Evolutionary conservation across 805 yeast genomes (phyloP).

Genomic region (Phaffomyces antillensis): DNA sequence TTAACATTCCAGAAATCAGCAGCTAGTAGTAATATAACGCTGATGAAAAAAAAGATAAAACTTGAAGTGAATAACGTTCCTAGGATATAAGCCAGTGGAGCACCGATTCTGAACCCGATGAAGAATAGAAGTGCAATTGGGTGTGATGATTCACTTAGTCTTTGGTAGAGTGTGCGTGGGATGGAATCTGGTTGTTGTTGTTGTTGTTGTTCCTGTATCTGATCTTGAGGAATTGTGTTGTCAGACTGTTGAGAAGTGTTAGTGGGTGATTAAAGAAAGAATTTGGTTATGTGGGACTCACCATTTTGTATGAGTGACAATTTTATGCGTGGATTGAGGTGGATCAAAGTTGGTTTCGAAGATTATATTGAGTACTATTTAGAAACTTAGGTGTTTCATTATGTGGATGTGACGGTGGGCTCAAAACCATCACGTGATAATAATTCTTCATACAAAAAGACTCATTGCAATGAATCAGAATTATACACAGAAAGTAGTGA

Average conservation of each 20-base stretch:
- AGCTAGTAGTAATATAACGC: conserved; percentile 67
- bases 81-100: conserved; percentile 59
- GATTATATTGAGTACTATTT: too few relatives aligned
- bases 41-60: conserved; percentile 71
- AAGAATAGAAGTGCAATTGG: conserved; percentile 70
- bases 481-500: too few relatives aligned
- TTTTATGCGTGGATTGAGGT: too few relatives aligned
- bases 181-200: background rate
- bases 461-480: too few relatives aligned
- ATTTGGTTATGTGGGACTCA: too few relatives aligned
- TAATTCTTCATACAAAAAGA: too few relatives aligned
- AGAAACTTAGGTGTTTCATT: too few relatives aligned
- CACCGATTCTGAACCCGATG: conserved; percentile 53
- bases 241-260: conserved; percentile 8
- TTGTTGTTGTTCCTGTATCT: background rate
- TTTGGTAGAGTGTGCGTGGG: conserved; percentile 31
- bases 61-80: conserved; percentile 62
- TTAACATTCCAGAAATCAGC: conserved; percentile 94
- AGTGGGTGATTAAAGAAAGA: too few relatives aligned
- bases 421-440: too few relatives aligned
- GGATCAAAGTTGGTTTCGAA: too few relatives aligned
- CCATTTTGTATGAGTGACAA: background rate
- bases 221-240: conserved; percentile 1
- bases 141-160: conserved; percentile 66
- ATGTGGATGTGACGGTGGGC: too few relatives aligned